Base-by-base conservation (phyloP, 768 basidiomycete species). In the Mycena galopus region DNA sequence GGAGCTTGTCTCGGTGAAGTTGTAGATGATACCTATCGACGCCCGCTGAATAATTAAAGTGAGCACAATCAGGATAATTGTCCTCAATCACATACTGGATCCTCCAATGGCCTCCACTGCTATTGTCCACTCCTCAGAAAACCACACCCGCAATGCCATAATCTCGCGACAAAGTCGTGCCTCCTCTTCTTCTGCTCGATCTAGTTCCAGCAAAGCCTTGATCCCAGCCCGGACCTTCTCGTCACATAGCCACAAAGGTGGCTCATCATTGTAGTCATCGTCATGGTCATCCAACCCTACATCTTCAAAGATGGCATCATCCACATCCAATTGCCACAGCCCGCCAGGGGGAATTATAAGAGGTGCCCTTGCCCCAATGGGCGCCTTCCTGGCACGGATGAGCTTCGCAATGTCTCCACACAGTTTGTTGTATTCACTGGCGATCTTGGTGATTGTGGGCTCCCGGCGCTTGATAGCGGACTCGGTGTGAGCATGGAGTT, bases 211-310 rank as follows among this genome's bases (percentile, higher is more conserved):
- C 56, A 66, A n/a, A 0, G 65, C 55, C 17, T 42, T 39, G 25
- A 86, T 86, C 0, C 83, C 82, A 0, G 53, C 64, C 7, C 76
- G 62, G 1, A 81, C 76, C 17, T 73, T 62, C 8, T 78, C 67
- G 74, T 84, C 76, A 10, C 78, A 75, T 0, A 82, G 73, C 83
- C 84, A 84, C 10, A 19, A n/a, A 0, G 77, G 75, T n/a, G 73
- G 29, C 37, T 58, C 47, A 65, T 66, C 50, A 12, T 60, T 44
- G 19, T 70, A 42, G 19, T 39, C 55, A 16, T 12, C 11, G 39
- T 42, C 35, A 17, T 78, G 73, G n/a, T 80, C 78, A 50, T 73
- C 60, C 42, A 62, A 21, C 10, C 29, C 60, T 9, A 29, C 27
- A 6, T 56, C 55, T 21, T 56, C 17, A 23, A 56, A 56, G 55